These are phyloP conservation scores for Seiridium cupressi DNA, from an alignment of 2,329 filamentous ascomycete species.

Conservation along the genomic window DNA sequence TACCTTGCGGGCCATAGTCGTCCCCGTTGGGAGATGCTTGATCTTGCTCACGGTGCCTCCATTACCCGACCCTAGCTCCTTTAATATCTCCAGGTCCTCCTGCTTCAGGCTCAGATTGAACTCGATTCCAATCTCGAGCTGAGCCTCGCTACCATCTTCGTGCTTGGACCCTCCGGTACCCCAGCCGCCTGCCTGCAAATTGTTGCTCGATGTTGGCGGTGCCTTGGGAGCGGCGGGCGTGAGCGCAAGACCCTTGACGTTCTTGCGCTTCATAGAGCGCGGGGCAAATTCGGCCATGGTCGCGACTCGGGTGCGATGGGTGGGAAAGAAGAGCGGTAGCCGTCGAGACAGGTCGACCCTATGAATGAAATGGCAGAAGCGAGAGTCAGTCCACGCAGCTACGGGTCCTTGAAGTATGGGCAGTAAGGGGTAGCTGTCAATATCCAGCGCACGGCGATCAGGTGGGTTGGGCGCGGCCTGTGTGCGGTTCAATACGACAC, in stretches of 20 bases:
- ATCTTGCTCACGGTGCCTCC: slow-evolving; percentile 98
- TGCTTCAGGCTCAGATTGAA: slow-evolving; percentile 91
- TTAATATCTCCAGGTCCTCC: slow-evolving; percentile 88
- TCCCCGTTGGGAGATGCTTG: slow-evolving; percentile 89
- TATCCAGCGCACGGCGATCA: neutral
- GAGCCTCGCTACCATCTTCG: slow-evolving; percentile 55
- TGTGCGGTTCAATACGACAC: slow-evolving; percentile 4
- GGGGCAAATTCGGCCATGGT: slow-evolving; percentile 65
- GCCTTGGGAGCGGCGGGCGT: slow-evolving; percentile 74
- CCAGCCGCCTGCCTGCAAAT: slow-evolving; percentile 55
- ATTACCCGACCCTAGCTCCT: slow-evolving; percentile 93
- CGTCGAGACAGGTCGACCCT: neutral
- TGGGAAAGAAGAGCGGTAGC: neutral
- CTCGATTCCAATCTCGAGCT: slow-evolving; percentile 93
- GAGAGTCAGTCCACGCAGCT: neutral
- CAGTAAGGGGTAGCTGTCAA: neutral
- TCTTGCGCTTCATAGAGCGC: slow-evolving; percentile 97
- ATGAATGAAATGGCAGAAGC: neutral
- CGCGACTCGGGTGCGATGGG: slow-evolving; percentile 14
- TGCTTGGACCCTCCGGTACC: slow-evolving; percentile 29
- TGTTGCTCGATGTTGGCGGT: slow-evolving; percentile 70
- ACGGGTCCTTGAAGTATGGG: neutral
- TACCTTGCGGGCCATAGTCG: slow-evolving; percentile 97
- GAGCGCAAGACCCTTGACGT: slow-evolving; percentile 92
- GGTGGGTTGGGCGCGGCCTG: slow-evolving; percentile 3